Evolutionary conservation across 1,284 basidiomycete species (phyloP).

Genomic region (Apiotrichum mycotoxinovorans): DNA sequence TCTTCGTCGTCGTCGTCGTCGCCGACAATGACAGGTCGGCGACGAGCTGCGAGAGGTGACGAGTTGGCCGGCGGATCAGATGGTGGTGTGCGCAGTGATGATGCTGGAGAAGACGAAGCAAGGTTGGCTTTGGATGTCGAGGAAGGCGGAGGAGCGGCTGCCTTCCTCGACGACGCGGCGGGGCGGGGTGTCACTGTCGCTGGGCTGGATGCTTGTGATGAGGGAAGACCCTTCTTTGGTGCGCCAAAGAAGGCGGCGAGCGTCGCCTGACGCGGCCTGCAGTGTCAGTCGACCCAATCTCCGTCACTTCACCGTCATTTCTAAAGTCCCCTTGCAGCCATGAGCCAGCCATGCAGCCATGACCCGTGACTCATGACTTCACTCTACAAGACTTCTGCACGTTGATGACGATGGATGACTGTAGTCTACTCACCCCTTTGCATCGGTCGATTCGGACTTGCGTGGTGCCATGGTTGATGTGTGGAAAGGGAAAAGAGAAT

Average conservation of each 20-base stretch:
- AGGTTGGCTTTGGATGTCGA: not conserved
- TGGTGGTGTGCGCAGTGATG: conserved; percentile 30
- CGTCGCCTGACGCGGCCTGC: conserved; percentile 45
- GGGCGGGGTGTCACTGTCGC: not conserved
- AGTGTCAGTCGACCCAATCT: conserved; percentile 5
- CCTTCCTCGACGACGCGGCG: not conserved
- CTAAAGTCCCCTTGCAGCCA: too few species aligned
- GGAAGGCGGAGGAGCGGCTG: conserved; percentile 17
- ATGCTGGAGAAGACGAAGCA: conserved; percentile 15
- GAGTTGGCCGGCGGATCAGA: conserved; percentile 28
- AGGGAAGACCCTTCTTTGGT: conserved; percentile 30
- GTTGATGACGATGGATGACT: not conserved
- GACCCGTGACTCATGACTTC: too few species aligned
- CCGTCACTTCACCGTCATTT: too few species aligned
- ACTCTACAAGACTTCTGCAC: too few species aligned
- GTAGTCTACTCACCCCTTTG: conserved; percentile 20
- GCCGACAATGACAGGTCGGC: conserved; percentile 10
- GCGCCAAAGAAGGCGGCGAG: conserved; percentile 51
- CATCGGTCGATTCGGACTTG: not conserved
- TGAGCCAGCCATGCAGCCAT: too few species aligned
- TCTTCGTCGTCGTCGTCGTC: conserved; percentile 25
- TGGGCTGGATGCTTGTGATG: not conserved
- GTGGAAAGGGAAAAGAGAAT: not conserved
- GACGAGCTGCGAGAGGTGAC: conserved; percentile 11
- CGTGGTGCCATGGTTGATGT: not conserved